Percentiles rank a stretch among this genome's conserved stretches.
These are phyloP conservation scores for Macrocystidia cucumis DNA, from an alignment of 1,284 basidiomycete genomes.

Conservation along the genomic window DNA sequence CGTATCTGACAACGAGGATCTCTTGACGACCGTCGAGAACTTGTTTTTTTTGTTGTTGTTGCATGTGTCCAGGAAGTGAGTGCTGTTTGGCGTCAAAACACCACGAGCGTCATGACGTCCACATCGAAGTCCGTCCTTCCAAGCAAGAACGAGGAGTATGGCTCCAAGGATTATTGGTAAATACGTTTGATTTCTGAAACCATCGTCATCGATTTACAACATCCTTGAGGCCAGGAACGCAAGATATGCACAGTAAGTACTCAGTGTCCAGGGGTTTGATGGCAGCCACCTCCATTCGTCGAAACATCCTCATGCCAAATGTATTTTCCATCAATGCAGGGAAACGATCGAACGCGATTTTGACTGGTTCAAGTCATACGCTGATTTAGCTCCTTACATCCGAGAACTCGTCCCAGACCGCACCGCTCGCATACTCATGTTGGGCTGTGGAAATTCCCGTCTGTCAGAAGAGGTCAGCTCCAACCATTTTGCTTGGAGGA, in stretches of 20 bases:
- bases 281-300: not conserved
- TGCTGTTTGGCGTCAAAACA: conserved; percentile 1
- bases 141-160: conserved; percentile 67
- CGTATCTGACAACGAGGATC: too few species aligned
- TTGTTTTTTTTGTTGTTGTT: too few species aligned
- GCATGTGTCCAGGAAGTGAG: too few species aligned
- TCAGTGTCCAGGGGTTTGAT: too few species aligned
- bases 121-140: conserved; percentile 47
- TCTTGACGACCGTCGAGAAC: too few species aligned
- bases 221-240: conserved; percentile 41
- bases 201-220: not conserved
- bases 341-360: conserved; percentile 62
- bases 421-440: conserved; percentile 68
- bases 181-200: conserved; percentile 9
- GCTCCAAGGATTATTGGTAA: conserved; percentile 71
- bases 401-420: conserved; percentile 59
- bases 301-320: not conserved
- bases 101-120: too few species aligned
- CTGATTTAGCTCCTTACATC: conserved; percentile 55
- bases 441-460: conserved; percentile 88
- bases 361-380: conserved; percentile 84
- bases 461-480: conserved; percentile 63
- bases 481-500: too few species aligned
- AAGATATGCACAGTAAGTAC: conserved; percentile 56
- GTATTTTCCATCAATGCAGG: conserved; percentile 25